phyloP scores from a whole-genome alignment of 805 yeast genomes.

The Teunomyces lycoperdinae region DNA sequence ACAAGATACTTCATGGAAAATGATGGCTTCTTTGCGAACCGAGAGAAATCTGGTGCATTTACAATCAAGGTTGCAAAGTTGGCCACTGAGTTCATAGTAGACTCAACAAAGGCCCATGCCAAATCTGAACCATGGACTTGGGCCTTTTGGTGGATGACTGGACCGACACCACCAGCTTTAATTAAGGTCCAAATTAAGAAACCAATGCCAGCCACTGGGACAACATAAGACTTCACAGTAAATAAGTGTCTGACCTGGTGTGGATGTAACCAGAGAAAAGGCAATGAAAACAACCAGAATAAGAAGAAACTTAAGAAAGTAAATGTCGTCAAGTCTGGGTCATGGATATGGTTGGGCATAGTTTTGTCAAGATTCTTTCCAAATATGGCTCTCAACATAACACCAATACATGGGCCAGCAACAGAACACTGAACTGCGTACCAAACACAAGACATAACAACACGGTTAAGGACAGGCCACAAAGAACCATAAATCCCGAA shows the following conservation, averaged over 20 bases:
- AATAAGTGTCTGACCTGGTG: constrained; percentile 81
- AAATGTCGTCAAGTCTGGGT: constrained; percentile 65
- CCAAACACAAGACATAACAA: constrained; percentile 86
- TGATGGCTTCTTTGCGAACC: constrained; percentile 60
- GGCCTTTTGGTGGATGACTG: constrained; percentile 54
- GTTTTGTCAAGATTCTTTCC: constrained; percentile 60
- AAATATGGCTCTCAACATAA: constrained; percentile 72
- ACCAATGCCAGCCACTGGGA: constrained; percentile 81
- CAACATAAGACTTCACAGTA: constrained; percentile 73
- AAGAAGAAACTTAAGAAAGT: constrained; percentile 74
- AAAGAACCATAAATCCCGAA: constrained; percentile 85
- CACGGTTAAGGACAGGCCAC: constrained; percentile 88
- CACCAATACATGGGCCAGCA: constrained; percentile 76
- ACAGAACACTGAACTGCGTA: constrained; percentile 83
- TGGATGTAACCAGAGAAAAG: constrained; percentile 78
- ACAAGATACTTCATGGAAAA: constrained; percentile 39
- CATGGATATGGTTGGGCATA: constrained; percentile 60
- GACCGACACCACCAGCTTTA: constrained; percentile 78
- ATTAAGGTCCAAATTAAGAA: constrained; percentile 82
- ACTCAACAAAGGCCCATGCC: constrained; percentile 80
- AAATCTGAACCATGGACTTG: constrained; percentile 55
- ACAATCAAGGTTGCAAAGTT: constrained; percentile 87
- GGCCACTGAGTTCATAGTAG: constrained; percentile 77
- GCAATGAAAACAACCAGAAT: constrained; percentile 77
- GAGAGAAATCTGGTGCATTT: constrained; percentile 86